Percentiles rank a stretch among this genome's conserved stretches.
Conservation (phyloP, 2,329 filamentous ascomycete genomes). For the Cadophora sp. region DNA sequence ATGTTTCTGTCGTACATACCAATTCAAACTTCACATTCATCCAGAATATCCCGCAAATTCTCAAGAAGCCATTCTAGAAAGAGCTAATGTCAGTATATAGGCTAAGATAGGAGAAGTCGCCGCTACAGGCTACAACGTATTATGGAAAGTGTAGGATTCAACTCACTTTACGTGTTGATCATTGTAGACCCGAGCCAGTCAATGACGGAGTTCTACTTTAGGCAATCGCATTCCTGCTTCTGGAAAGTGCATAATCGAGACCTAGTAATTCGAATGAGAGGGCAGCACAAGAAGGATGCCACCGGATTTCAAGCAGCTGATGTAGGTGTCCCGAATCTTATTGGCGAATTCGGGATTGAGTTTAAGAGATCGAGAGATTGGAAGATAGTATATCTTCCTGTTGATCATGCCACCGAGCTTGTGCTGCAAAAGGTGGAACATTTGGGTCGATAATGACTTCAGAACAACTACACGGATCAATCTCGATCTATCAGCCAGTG, state of each 20-base stretch:
- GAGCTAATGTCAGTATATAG: not conserved
- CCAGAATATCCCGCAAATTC: not conserved
- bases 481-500: not conserved
- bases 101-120: too few relatives aligned
- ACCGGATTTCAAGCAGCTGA: not conserved
- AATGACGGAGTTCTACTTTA: too few relatives aligned
- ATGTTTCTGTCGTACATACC: not conserved
- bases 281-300: not conserved
- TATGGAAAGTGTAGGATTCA: too few relatives aligned
- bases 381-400: not conserved
- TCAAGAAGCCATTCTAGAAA: not conserved
- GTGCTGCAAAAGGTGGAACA: not conserved
- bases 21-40: not conserved
- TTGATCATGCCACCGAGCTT: not conserved
- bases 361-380: not conserved
- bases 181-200: too few relatives aligned
- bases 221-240: not conserved
- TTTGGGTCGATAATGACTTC: not conserved
- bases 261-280: not conserved
- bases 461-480: not conserved
- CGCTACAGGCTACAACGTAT: too few relatives aligned
- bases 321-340: not conserved
- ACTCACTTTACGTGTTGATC: not conserved
- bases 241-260: not conserved
- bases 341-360: not conserved